Evolutionary conservation across 2,329 filamentous ascomycete genomes (phyloP), one percentile per base, ranked within the genome.

Genomic region (Arthrobotrys sphaeroides): DNA sequence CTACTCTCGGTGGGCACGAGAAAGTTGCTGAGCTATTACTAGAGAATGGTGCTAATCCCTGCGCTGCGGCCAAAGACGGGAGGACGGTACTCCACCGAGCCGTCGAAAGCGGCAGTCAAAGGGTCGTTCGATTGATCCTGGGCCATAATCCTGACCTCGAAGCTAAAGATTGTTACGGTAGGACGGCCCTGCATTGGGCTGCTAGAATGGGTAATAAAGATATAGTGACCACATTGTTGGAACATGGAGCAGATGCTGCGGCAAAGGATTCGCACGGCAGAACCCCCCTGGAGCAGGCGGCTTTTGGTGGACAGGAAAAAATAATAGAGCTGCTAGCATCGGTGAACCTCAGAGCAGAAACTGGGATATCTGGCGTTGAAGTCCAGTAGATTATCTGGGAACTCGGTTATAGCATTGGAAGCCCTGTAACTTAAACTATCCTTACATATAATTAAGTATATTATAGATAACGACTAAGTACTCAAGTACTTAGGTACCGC

Each of bases 1-100:
- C 81, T 22, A 74, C 66, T 10, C 64, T 80, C 72, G 53, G 77
- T 51, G 79, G 45, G n/a, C 45, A 80, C 62, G 73, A 78, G 60
- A 66, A 70, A 24, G 62, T 79, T 26, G 38, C 79, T 28, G 53
- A 70, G 20, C 64, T 79, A 16, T 77, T 80, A 20, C 72, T 80
- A 20, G 70, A 76, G 12, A 66, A 40, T 18, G 68, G 47, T 9
- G 68, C 61, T 0, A 43, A 73, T 10, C 28, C 68, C 16, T 28
- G 18, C 12, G 59, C 60, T n/a, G 49, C 22, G 3, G 26, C 68
- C 13, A 73, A 73, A 59, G 68, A 73, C 16, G 68, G 68, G 49
- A 65, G 61, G 33, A 65, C 68, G 7, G 47, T 66, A 22, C 76
- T 42, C 18, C 66, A 51, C 45, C 36, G 60, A 65, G 77, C 77